Evolutionary conservation across 1,284 basidiomycete species (phyloP).

Genomic region (Gomphus bonarii): DNA sequence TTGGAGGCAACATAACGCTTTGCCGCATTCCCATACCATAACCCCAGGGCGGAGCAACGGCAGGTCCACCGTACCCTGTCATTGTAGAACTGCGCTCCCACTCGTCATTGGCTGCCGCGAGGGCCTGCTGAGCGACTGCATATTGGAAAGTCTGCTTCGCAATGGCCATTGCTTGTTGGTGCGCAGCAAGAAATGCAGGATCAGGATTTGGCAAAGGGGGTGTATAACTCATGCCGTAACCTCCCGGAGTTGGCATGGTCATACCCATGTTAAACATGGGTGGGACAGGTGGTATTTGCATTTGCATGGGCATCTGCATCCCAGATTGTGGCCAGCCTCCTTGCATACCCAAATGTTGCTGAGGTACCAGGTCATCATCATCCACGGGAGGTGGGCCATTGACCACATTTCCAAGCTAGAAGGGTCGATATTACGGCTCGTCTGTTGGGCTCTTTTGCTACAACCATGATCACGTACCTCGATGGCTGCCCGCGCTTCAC

Average conservation of each 20-base stretch:
- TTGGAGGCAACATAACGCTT: conserved; percentile 37
- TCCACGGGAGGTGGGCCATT: conserved; percentile 58
- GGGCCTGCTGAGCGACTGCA: conserved; percentile 77
- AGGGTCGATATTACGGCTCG: not conserved
- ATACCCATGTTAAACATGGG: conserved; percentile 27
- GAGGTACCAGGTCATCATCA: conserved; percentile 39
- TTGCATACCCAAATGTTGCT: conserved; percentile 22
- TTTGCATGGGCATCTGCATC: conserved; percentile 15
- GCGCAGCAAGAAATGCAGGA: conserved; percentile 51
- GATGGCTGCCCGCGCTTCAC: conserved; percentile 68
- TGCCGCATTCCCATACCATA: conserved; percentile 31
- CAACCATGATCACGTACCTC: conserved; percentile 41
- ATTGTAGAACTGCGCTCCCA: conserved; percentile 69
- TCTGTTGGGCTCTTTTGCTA: not conserved
- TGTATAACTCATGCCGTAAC: conserved; percentile 15
- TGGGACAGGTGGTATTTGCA: conserved; percentile 16
- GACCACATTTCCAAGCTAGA: conserved; percentile 67
- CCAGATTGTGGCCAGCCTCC: conserved; percentile 11
- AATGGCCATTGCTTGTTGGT: conserved; percentile 71
- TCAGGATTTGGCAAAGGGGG: conserved; percentile 30
- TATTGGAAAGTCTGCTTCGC: conserved; percentile 81
- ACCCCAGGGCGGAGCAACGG: conserved; percentile 11
- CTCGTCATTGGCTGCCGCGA: conserved; percentile 71
- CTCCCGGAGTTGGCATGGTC: conserved; percentile 19
- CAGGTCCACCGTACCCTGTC: conserved; percentile 27